Evolutionary conservation across 805 yeast genomes (phyloP).

Genomic region (Saccharomycopsis sp.): DNA sequence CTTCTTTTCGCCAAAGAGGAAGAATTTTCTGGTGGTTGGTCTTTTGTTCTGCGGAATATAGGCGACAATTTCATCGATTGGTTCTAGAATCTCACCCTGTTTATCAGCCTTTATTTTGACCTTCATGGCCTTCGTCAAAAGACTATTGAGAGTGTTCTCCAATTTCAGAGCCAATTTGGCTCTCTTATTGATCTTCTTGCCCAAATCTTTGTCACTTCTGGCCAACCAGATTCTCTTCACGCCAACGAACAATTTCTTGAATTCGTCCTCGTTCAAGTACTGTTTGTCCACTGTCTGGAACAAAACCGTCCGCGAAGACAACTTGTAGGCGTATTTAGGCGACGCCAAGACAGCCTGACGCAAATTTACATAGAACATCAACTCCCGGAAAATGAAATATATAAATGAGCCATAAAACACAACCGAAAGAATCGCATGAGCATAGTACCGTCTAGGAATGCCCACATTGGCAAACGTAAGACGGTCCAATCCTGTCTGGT

Average conservation of each 20-base stretch:
- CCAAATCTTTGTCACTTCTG: conserved; percentile 48
- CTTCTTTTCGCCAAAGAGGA: conserved; percentile 47
- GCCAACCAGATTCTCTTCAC: conserved; percentile 79
- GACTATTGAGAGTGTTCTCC: conserved; percentile 57
- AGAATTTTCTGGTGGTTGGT: conserved; percentile 45
- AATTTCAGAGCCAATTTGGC: conserved; percentile 50
- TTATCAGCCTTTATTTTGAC: conserved; percentile 57
- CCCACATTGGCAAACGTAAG: conserved; percentile 73
- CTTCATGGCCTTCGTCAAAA: conserved; percentile 59
- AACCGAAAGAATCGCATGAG: conserved; percentile 82
- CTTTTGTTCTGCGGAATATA: conserved; percentile 63
- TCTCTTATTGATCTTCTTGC: conserved; percentile 51
- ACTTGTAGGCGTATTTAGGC: conserved; percentile 67
- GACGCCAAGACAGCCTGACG: conserved; percentile 74
- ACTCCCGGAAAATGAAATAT: conserved; percentile 76
- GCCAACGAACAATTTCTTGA: conserved; percentile 72
- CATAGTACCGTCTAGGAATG: conserved; percentile 59
- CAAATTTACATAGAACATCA: conserved; percentile 67
- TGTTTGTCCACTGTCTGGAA: conserved; percentile 79
- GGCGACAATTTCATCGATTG: conserved; percentile 41
- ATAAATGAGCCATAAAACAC: conserved; percentile 62
- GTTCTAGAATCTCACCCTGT: conserved; percentile 45
- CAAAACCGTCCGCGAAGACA: conserved; percentile 75
- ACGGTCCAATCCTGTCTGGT: conserved; percentile 62
- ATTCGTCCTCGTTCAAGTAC: conserved; percentile 63